phyloP scores from a whole-genome alignment of 495 filamentous ascomycete species.

The Penicillium canariense region DNA sequence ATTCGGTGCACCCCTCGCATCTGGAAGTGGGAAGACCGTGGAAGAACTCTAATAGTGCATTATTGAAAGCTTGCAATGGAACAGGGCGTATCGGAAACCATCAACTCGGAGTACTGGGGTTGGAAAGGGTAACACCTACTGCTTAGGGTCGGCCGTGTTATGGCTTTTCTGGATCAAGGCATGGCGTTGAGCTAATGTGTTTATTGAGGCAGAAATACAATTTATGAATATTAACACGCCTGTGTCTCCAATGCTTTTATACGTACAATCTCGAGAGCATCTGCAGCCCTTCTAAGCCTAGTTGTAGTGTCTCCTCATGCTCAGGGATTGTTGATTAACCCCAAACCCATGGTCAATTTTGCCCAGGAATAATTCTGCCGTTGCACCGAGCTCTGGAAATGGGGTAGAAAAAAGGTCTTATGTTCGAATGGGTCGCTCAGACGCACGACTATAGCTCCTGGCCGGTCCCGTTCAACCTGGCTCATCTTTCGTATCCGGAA shows the following conservation, averaged over 20 bases:
- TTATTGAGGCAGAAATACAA: constrained; percentile 6
- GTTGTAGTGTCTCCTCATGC: not conserved
- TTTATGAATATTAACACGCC: not conserved
- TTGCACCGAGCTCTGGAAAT: not conserved
- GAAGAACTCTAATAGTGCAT: constrained; percentile 39
- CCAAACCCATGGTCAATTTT: too few species aligned
- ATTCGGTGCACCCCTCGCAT: constrained; percentile 45
- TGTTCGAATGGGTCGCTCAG: not conserved
- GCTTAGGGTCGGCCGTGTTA: not conserved
- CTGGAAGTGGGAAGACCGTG: constrained; percentile 40
- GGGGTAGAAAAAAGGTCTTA: not conserved
- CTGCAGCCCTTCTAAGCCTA: not conserved
- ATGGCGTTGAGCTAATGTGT: constrained; percentile 20
- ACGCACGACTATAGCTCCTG: too few species aligned
- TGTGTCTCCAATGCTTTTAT: not conserved
- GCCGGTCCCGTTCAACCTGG: not conserved
- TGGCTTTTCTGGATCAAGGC: constrained; percentile 5
- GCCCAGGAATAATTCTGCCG: not conserved
- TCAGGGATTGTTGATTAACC: too few species aligned
- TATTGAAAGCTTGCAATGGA: constrained; percentile 9
- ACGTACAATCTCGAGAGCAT: not conserved
- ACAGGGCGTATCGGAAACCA: constrained; percentile 29
- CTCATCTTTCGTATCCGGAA: not conserved
- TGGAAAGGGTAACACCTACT: not conserved
- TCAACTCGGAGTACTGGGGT: constrained; percentile 13